These are phyloP conservation scores for Galerina marginata DNA, from an alignment of 768 basidiomycete genomes.

Conservation along the genomic window DNA sequence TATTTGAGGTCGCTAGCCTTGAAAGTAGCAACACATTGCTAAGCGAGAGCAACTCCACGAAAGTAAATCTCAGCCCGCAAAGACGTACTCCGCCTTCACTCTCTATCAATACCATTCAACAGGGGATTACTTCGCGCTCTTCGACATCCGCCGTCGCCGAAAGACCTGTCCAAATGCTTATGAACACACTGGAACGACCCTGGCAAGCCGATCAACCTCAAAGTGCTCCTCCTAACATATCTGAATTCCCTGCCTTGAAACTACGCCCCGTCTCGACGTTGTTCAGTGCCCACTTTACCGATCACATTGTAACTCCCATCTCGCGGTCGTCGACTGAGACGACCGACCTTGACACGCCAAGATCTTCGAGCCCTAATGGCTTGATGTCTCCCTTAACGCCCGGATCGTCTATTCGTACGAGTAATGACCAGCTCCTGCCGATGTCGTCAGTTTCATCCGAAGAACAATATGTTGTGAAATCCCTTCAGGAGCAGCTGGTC, in stretches of 20 bases:
- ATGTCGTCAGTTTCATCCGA: slow-evolving; percentile 19
- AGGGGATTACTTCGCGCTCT: slow-evolving; percentile 24
- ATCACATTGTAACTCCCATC: slow-evolving; percentile 44
- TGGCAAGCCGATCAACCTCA: slow-evolving; percentile 44
- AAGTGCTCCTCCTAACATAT: slow-evolving; percentile 69
- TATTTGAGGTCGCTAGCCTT: slow-evolving; percentile 30
- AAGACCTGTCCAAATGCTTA: slow-evolving; percentile 23
- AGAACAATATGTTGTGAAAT: slow-evolving; percentile 42
- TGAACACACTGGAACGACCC: slow-evolving; percentile 29
- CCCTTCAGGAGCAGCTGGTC: slow-evolving; percentile 65
- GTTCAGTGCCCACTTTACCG: slow-evolving; percentile 73
- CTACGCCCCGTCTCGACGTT: slow-evolving; percentile 78
- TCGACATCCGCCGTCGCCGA: slow-evolving; percentile 28
- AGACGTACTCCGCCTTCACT: slow-evolving; percentile 46
- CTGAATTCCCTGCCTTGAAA: slow-evolving; percentile 69
- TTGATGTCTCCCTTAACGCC: slow-evolving; percentile 28
- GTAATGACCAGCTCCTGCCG: slow-evolving; percentile 22
- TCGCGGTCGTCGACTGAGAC: slow-evolving; percentile 31
- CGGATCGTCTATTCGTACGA: slow-evolving; percentile 9
- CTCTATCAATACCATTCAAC: slow-evolving; percentile 44
- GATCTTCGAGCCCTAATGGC: slow-evolving; percentile 30
- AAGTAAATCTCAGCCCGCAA: slow-evolving; percentile 24
- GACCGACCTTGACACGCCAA: slow-evolving; percentile 54
- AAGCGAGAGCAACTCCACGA: slow-evolving; percentile 13
- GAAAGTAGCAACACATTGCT: slow-evolving; percentile 13